Base-by-base conservation (phyloP, 805 yeast genomes). In the Candida broadrunensis region DNA sequence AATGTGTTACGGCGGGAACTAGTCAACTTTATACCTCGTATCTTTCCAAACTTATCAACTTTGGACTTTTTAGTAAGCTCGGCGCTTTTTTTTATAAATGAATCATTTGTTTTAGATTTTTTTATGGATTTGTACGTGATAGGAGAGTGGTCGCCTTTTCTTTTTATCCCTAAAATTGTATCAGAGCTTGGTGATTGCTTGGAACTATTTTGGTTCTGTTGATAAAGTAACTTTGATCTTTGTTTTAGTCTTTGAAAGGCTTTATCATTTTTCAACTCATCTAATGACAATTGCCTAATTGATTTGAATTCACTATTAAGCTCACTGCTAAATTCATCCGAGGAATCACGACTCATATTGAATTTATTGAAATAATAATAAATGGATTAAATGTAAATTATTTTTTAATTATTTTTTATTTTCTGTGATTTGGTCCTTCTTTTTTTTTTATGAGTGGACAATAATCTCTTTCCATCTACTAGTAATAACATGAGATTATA, bases 191-290 rank as follows among this genome's bases (percentile, higher is more conserved):
- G 14, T 30, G 19, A 6, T 30, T 15, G 11, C 5, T 30, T 15
- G 12, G n/a, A 6, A 6, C 12, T 7, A 7, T 5, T 30, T 15
- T 14, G 18, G 14, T 15, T 30, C 13, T 33, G 17, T 30, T 32
- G 16, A 20, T 39, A n/a, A 18, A 17, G 13, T 32, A 45, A 25
- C 17, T 47, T 42, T 16, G 42, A 37, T 38, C 43, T 43, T 5
- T 35, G 19, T 24, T 43, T 49, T 33, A 60, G 42, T 25, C 49
- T 46, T 46, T 46, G 46, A 8, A 58, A 34, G 37, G 60, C 39
- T 18, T 41, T 37, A 35, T 54, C 59, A 21, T 45, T 42, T 26
- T 41, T 38, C 17, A 50, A 36, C 32, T 56, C 61, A 5, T 29
- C 8, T 5, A 15, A 15, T 5, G 32, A 29, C 12, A 29, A 29